A percentile compares a stretch with the other conserved stretches of the same genome.
These are phyloP conservation scores for Mentha longifolia DNA, from an alignment of 257 asterid genomes.

Conservation along the genomic window DNA sequence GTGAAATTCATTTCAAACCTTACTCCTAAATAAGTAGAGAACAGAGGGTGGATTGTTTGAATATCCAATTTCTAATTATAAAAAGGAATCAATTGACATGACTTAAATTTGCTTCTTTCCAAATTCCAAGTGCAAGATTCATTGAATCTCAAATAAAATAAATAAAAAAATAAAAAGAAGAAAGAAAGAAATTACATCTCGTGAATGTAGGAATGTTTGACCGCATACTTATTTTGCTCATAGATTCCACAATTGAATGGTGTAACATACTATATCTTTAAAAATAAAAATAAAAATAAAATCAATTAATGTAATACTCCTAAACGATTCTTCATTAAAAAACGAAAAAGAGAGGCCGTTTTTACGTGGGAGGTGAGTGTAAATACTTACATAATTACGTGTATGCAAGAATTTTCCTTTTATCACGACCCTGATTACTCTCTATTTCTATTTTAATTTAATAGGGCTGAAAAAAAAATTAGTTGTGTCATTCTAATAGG, in stretches of 20 bases:
- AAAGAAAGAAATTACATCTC: not conserved
- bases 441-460: no score
- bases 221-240: not conserved
- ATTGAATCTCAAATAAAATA: conserved; percentile 1
- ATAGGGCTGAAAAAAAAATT: no score
- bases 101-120: conserved; percentile 5
- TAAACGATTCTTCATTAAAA: no score
- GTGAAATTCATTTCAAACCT: not conserved
- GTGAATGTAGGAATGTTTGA: not conserved
- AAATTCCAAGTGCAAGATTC: not conserved
- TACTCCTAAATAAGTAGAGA: not conserved
- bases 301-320: no score
- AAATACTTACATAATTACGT: no score
- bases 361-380: no score
- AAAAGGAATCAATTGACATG: not conserved
- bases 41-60: not conserved
- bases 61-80: not conserved
- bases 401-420: no score
- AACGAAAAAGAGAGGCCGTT: no score
- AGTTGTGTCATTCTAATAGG: no score
- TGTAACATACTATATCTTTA: not conserved
- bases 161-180: not conserved
- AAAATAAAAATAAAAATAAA: no score
- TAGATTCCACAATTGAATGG: not conserved
- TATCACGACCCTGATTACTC: no score